Percentiles rank a stretch among this genome's conserved stretches.
Conservation (phyloP, 805 yeast species). For the Vanderwaltozyma tropicalis region DNA sequence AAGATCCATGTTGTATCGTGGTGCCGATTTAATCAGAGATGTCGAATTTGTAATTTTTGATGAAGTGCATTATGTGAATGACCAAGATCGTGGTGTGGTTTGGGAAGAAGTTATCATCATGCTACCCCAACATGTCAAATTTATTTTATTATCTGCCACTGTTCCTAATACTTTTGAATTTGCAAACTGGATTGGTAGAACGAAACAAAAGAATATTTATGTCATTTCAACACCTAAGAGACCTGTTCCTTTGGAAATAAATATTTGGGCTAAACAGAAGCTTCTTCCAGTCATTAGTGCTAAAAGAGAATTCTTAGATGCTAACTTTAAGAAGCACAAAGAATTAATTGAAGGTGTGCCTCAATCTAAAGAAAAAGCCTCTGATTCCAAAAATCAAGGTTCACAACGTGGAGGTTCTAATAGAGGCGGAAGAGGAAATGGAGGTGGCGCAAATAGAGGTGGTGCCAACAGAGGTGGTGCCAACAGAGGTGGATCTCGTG, state of each 20-base stretch:
- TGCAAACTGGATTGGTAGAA: constrained; percentile 98
- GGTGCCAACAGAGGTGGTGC: constrained; percentile 21
- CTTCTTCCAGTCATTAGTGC: constrained; percentile 66
- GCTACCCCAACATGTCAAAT: constrained; percentile 93
- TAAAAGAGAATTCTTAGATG: constrained; percentile 55
- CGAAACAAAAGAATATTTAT: constrained; percentile 89
- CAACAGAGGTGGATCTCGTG: constrained; percentile 29
- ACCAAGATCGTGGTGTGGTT: constrained; percentile 93
- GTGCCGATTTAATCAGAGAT: constrained; percentile 92
- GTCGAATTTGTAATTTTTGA: constrained; percentile 96
- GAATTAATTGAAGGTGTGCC: constrained; percentile 39
- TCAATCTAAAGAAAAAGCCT: constrained; percentile 14
- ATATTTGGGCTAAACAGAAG: constrained; percentile 70
- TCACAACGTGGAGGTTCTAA: constrained; percentile 30
- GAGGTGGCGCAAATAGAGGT: constrained; percentile 20
- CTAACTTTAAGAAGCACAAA: constrained; percentile 52
- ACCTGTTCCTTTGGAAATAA: constrained; percentile 90
- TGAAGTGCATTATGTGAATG: constrained; percentile 96
- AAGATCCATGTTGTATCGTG: constrained; percentile 89
- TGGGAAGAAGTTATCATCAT: constrained; percentile 99
- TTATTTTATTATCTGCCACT: constrained; percentile 86
- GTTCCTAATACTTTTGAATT: constrained; percentile 98
- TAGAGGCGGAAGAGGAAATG: constrained; percentile 20
- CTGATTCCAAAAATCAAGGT: constrained; percentile 28
- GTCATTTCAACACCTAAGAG: constrained; percentile 94